These are phyloP conservation scores for Stentor coeruleus DNA, from an alignment of 73 alveolate species.

Conservation along the genomic window DNA sequence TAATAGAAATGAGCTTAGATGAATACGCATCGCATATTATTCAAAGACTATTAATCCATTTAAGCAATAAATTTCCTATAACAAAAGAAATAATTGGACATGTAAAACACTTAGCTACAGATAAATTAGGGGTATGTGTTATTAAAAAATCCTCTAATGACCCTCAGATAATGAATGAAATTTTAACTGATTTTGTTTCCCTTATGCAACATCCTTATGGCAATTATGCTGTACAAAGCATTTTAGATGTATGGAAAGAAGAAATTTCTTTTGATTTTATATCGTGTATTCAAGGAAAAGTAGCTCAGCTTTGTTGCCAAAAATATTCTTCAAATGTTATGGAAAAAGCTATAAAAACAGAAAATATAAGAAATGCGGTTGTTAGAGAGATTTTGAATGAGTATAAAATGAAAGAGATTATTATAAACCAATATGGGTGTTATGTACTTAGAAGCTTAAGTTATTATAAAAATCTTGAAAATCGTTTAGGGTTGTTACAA, in stretches of 20 bases:
- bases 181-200: background rate
- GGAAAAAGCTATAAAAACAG: conserved; percentile 6
- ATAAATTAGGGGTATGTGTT: conserved; percentile 18
- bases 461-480: too few species aligned
- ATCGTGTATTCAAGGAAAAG: background rate
- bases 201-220: conserved; percentile 27
- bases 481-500: too few species aligned
- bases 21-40: background rate
- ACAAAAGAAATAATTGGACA: conserved; percentile 12
- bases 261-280: background rate
- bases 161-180: conserved; percentile 12
- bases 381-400: background rate
- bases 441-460: conserved; percentile 21
- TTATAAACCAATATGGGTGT: conserved; percentile 1
- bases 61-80: background rate
- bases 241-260: conserved; percentile 4
- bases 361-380: background rate
- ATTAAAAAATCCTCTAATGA: conserved; percentile 15
- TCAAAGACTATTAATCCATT: background rate
- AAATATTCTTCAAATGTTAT: conserved; percentile 20
- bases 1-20: background rate
- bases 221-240: conserved; percentile 11
- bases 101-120: conserved; percentile 16
- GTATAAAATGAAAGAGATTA: background rate
- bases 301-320: conserved; percentile 20